Conservation (phyloP, 1,139 yeast genomes). For the Yamadazyma buinensis region DNA sequence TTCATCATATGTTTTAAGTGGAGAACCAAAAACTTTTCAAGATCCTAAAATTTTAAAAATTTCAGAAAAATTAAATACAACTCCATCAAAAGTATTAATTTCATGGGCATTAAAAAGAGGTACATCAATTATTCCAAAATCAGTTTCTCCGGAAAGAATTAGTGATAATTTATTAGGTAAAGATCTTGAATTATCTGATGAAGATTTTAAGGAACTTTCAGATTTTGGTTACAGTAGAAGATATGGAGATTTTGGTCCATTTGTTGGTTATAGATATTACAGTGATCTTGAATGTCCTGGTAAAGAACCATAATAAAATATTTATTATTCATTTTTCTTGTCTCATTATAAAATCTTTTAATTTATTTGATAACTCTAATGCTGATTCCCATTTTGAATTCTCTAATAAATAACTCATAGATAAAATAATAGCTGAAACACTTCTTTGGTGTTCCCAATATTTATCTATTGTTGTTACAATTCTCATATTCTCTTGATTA, state of each 20-base stretch:
- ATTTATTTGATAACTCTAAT: background rate
- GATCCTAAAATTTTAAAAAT: conserved; percentile 3
- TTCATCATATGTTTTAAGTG: conserved; percentile 17
- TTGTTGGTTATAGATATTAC: conserved; percentile 22
- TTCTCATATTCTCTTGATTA: background rate
- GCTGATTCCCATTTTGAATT: conserved; percentile 1
- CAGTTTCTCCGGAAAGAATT: conserved; percentile 4
- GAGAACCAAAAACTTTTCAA: conserved; percentile 1
- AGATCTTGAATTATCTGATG: background rate
- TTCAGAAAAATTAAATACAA: background rate
- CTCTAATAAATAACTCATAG: background rate
- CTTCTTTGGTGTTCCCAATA: background rate
- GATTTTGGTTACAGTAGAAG: conserved; percentile 15
- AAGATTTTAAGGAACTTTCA: conserved; percentile 1
- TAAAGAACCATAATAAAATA: conserved; percentile 5
- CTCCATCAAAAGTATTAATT: conserved; percentile 4
- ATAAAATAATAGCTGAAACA: background rate
- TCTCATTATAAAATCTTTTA: background rate
- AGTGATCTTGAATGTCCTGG: conserved; percentile 24
- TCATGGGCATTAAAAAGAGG: conserved; percentile 11
- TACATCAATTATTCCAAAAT: conserved; percentile 10
- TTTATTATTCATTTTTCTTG: too few species aligned
- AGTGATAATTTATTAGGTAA: conserved; percentile 1
- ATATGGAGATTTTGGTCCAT: conserved; percentile 7
- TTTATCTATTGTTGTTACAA: background rate